These are phyloP conservation scores for Moelleriella libera DNA, from an alignment of 2,329 filamentous ascomycete species.

Conservation along the genomic window DNA sequence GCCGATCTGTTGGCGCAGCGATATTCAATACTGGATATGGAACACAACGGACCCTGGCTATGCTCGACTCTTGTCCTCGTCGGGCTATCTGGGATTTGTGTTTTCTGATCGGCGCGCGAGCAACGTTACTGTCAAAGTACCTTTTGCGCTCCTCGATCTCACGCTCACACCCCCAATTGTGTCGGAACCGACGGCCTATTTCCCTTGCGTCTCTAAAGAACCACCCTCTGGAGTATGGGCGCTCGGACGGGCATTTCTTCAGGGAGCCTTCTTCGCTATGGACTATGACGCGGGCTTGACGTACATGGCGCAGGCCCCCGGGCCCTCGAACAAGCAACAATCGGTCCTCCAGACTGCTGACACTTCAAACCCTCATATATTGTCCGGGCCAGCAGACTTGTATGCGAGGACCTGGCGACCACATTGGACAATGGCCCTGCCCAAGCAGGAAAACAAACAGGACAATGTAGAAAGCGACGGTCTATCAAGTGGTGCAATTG, in stretches of 20 bases:
- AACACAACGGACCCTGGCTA: neutral
- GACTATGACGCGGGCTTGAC: neutral
- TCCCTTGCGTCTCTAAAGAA: neutral
- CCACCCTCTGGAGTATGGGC: neutral
- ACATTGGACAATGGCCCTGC: slow-evolving; percentile 7
- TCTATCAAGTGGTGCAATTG: neutral
- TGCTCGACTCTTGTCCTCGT: neutral
- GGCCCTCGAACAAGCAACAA: neutral
- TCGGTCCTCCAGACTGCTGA: neutral
- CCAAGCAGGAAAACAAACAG: slow-evolving; percentile 18
- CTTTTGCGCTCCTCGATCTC: neutral
- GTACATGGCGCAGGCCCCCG: neutral
- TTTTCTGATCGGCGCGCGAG: neutral
- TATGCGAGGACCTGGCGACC: slow-evolving; percentile 11
- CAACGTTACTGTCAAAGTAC: neutral
- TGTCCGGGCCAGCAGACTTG: neutral
- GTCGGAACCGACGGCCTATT: neutral
- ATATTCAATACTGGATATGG: neutral
- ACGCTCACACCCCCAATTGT: neutral
- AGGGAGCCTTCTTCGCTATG: neutral
- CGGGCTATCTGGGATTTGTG: neutral
- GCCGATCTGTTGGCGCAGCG: neutral
- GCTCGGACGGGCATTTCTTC: neutral
- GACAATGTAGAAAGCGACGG: slow-evolving; percentile 10
- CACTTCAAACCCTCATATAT: neutral